Base-by-base conservation (phyloP, 495 filamentous ascomycete genomes). In the Aspergillus wentii region DNA sequence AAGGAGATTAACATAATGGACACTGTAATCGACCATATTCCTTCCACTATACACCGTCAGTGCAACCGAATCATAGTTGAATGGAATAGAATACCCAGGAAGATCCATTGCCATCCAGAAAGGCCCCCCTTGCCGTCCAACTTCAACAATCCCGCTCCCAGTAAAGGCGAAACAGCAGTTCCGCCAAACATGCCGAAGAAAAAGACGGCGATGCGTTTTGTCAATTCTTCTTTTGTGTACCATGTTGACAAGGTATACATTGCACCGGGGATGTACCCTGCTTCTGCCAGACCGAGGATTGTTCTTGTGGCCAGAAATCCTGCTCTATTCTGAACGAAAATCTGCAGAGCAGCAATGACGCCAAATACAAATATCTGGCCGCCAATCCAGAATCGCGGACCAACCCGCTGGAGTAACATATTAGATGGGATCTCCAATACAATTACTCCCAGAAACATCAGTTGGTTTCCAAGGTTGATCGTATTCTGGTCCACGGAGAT, bases 91-190 rank as follows among this genome's bases (percentile, higher is more conserved):
- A 31, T 28, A 59, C 56, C 51, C 5, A 76, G 37, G 47, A 80
- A 79, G 4, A 82, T 62, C 75, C 75, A 82, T 35, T 74, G 66
- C 78, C 78, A 80, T 0, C 76, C 76, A 1, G 54, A 39, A 0
- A 76, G 47, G 1, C 68, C 69, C 15, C 55, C 43, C n/a, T 64
- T 43, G 1, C 76, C 72, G 17, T 75, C 54, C 51, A 80, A 65
- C 35, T 57, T 57, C 10, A 76, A 51, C 5, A 67, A 49, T 4
- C 49, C 68, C 15, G 62, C 63, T 8, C 61, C 71, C 29, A 78
- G 44, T 9, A 78, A 54, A 8, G 67, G 68, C 21, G 66, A 62
- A 0, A 66, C 52, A 0, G 74, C 73, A 13, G 67, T 65, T 1
- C 68, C 74, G 1, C 73, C 49, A 38, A 60, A 59, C 52, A 66